These are phyloP conservation scores for Lodderomyces jiufengensis DNA, from an alignment of 1,139 yeast species.

Conservation along the genomic window DNA sequence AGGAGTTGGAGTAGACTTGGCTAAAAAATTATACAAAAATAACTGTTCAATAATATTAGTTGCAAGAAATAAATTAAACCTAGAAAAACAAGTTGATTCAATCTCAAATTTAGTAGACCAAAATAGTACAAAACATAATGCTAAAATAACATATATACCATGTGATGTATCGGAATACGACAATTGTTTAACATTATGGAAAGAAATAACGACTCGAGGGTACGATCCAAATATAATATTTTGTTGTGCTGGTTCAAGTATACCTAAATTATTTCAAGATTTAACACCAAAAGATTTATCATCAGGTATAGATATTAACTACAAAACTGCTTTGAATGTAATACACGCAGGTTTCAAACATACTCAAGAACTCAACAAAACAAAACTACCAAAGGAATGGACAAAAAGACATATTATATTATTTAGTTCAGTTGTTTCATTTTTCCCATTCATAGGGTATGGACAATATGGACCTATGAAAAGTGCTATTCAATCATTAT, in stretches of 20 bases:
- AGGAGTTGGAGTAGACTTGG: constrained; percentile 85
- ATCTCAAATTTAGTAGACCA: constrained; percentile 21
- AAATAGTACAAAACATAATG: constrained; percentile 21
- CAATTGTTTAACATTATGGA: constrained; percentile 42
- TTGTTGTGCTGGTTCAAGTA: constrained; percentile 86
- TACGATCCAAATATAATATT: constrained; percentile 67
- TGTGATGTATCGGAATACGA: constrained; percentile 68
- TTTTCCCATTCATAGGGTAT: constrained; percentile 89
- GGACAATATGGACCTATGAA: constrained; percentile 87
- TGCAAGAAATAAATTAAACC: constrained; percentile 65
- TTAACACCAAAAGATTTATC: constrained; percentile 55
- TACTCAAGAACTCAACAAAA: constrained; percentile 21
- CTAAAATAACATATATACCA: constrained; percentile 43
- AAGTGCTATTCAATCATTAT: constrained; percentile 73
- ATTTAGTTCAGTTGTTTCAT: constrained; percentile 78
- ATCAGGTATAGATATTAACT: constrained; percentile 64
- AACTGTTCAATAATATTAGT: constrained; percentile 71
- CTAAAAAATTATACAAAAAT: constrained; percentile 49
- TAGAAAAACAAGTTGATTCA: constrained; percentile 46
- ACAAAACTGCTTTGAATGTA: constrained; percentile 67
- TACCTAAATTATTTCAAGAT: constrained; percentile 76
- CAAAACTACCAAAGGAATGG: constrained; percentile 3
- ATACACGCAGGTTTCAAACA: constrained; percentile 59
- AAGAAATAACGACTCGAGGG: constrained; percentile 16
- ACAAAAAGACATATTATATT: constrained; percentile 58